Evolutionary conservation across 495 filamentous ascomycete genomes (phyloP).

Genomic region (Trichodelitschia bisporula): DNA sequence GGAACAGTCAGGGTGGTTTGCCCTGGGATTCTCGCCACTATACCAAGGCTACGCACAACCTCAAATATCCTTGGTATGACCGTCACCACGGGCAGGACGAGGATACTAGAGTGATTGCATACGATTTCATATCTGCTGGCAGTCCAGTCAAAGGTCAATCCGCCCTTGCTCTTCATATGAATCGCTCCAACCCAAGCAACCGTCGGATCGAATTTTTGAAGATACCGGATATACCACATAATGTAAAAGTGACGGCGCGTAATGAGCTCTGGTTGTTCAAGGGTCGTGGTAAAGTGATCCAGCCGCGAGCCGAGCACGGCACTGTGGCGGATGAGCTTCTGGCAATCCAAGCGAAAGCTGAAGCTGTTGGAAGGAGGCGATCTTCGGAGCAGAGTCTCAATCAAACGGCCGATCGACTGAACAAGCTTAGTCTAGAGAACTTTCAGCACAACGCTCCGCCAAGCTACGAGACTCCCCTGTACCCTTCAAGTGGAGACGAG

Average conservation of each 20-base stretch:
- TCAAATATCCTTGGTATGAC: constrained; percentile 24
- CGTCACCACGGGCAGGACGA: constrained; percentile 22
- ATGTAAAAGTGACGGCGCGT: constrained; percentile 8
- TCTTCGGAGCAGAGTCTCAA: neutral
- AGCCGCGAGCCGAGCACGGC: constrained; percentile 5
- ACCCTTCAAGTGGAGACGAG: too few species aligned
- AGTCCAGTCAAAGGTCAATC: constrained; percentile 34
- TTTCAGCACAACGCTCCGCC: constrained; percentile 1
- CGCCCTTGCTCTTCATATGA: constrained; percentile 40
- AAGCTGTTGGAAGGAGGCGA: neutral
- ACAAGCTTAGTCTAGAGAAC: constrained; percentile 1
- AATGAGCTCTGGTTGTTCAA: constrained; percentile 6
- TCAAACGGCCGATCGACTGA: neutral
- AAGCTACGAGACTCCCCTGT: constrained; percentile 8
- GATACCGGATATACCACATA: constrained; percentile 14
- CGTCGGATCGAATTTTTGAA: constrained; percentile 39
- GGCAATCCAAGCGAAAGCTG: constrained; percentile 6
- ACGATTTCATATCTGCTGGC: constrained; percentile 56
- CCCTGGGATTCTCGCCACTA: constrained; percentile 24
- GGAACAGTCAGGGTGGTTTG: constrained; percentile 4
- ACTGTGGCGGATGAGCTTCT: constrained; percentile 10
- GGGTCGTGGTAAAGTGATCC: neutral
- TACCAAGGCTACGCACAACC: constrained; percentile 24
- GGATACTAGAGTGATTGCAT: constrained; percentile 49
- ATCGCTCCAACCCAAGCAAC: too few species aligned